Conservation (phyloP, 2,329 filamentous ascomycete genomes). For the Penicillium sp. region DNA sequence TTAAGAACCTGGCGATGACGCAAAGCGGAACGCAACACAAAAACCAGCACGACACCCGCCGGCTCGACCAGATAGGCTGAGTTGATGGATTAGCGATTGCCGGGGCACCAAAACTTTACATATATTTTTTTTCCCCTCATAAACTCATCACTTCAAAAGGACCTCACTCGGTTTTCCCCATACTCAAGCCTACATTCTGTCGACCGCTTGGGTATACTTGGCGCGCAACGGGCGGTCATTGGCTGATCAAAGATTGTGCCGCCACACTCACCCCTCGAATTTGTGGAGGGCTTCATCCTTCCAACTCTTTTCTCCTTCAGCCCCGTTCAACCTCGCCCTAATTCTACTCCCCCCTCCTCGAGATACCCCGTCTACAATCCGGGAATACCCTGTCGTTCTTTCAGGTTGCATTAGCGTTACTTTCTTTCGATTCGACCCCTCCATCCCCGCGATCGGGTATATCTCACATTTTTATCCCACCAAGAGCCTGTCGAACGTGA, state of each 20-base stretch:
- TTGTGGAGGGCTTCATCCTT: conserved; percentile 37
- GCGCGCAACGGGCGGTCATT: conserved; percentile 21
- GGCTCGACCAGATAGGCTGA: neutral
- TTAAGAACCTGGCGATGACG: conserved; percentile 19
- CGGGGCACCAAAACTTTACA: neutral
- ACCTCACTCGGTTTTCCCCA: neutral
- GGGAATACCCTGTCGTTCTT: conserved; percentile 15
- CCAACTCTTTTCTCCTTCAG: conserved; percentile 19
- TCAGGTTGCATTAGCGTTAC: conserved; percentile 27
- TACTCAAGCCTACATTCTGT: neutral
- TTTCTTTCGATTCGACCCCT: conserved; percentile 10
- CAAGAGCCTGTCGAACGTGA: conserved; percentile 16
- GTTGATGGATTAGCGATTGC: neutral
- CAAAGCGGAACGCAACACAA: conserved; percentile 16
- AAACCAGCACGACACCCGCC: neutral
- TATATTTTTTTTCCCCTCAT: neutral
- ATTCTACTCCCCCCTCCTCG: neutral
- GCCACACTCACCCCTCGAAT: conserved; percentile 38
- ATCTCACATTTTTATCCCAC: conserved; percentile 25
- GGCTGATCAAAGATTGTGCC: conserved; percentile 31
- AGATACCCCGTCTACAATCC: neutral
- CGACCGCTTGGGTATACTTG: conserved; percentile 19
- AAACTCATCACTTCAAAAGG: neutral
- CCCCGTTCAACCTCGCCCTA: conserved; percentile 8
- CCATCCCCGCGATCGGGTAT: conserved; percentile 21